Evolutionary conservation across 2,329 filamentous ascomycete genomes (phyloP).

Genomic region (Aspergillus persii): DNA sequence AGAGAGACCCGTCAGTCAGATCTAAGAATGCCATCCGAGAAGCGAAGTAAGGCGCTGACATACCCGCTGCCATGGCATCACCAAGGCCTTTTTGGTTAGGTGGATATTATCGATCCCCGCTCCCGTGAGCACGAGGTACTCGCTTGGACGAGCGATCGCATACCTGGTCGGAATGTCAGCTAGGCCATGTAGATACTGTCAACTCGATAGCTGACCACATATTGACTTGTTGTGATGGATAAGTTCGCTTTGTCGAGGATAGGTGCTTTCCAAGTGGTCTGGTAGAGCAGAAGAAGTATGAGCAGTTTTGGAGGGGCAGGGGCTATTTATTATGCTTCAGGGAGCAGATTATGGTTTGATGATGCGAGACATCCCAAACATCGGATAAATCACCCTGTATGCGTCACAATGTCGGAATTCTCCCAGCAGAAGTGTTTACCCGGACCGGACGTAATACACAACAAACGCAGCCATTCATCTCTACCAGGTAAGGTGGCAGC

Average conservation of each 20-base stretch:
- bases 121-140: constrained; percentile 86
- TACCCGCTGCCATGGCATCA: constrained; percentile 67
- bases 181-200: background rate
- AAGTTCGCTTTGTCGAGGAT: background rate
- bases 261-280: background rate
- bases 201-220: constrained; percentile 17
- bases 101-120: constrained; percentile 70
- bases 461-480: background rate
- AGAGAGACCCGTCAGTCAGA: background rate
- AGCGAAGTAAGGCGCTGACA: background rate
- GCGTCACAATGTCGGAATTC: background rate
- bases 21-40: background rate
- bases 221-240: background rate
- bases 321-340: background rate
- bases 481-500: background rate
- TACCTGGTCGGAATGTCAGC: constrained; percentile 49
- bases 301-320: background rate
- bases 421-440: background rate
- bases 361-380: background rate
- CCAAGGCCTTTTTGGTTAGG: constrained; percentile 74
- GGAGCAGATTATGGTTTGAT: too few species aligned
- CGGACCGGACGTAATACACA: background rate
- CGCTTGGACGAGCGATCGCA: constrained; percentile 69
- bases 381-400: background rate
- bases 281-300: background rate